Evolutionary conservation across 345 rosid genomes (phyloP).

Genomic region (Jatropha curcas): DNA sequence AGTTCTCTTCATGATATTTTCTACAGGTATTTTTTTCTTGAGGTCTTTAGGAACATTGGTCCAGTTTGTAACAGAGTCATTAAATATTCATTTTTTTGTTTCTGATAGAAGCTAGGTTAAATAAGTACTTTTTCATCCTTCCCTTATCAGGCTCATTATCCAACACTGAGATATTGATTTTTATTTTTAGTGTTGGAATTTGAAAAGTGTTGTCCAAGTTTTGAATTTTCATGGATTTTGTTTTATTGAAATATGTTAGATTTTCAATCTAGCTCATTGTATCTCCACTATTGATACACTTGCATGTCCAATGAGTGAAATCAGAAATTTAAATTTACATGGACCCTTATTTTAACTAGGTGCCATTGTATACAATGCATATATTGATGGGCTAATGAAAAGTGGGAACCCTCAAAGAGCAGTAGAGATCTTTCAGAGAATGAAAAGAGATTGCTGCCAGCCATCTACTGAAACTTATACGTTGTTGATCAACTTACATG

Average conservation of each 20-base stretch:
- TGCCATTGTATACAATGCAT: constrained; percentile 74
- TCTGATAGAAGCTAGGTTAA: neutral
- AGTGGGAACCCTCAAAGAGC: constrained; percentile 65
- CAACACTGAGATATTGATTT: neutral
- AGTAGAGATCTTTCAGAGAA: constrained; percentile 59
- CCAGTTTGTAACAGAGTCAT: neutral
- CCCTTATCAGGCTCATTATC: neutral
- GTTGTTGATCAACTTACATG: constrained; percentile 80
- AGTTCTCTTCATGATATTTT: too few species aligned
- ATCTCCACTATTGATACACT: neutral
- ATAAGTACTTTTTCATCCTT: neutral
- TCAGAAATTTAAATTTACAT: neutral
- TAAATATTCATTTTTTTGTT: neutral
- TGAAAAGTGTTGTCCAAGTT: neutral
- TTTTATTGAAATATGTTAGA: neutral
- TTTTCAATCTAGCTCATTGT: neutral
- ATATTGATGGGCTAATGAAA: constrained; percentile 78
- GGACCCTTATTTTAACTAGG: constrained; percentile 37
- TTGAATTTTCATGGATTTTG: neutral
- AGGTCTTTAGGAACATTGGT: neutral
- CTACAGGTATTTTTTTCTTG: neutral
- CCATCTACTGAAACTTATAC: constrained; percentile 82
- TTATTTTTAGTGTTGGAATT: neutral
- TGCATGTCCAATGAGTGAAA: neutral
- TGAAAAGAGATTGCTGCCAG: constrained; percentile 70